Evolutionary conservation across 768 basidiomycete species (phyloP), one percentile per base, ranked within the genome.

Genomic region (Suillus subalutaceus): DNA sequence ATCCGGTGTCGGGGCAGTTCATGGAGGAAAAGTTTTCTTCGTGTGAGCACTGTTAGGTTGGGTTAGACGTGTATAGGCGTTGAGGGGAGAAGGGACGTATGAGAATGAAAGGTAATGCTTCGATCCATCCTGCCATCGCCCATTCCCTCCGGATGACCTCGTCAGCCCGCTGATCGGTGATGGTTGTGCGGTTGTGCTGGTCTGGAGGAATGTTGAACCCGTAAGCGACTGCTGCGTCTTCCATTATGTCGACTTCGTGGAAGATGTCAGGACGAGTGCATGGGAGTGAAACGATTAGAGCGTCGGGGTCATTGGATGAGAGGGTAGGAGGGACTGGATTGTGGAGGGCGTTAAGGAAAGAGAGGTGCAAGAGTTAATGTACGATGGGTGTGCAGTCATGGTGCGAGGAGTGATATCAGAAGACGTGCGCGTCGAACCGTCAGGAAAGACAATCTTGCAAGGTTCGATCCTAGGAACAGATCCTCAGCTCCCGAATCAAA

Each of bases 121-220:
- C 97, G 57, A 94, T 86, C 94, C 96, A 99, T 37, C 97, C 96
- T 0, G 96, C 93, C 74, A 93, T 84, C 3, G 96, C 94, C 88
- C 96, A 99, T 74, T 99, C 96, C 65, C 82, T 79, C 46, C 97
- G 87, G 40, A 99, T 83, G 53, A 96, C 85, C 76, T 99, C 96
- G 88, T 90, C 7, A 99, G 82, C 76, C 90, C 95, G 80, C 93
- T 96, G 70, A 97, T 89, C 2, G 90, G 88, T 65, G 95, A 82
- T 13, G 95, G 94, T 74, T 97, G 94, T 26, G 94, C 97, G 48
- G 99, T 93, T 8, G 97, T 99, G 75, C 91, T 96, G 18, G 96
- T 97, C 9, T 88, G 80, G 1, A 97, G 97, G 87, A 99, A 96
- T 97, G 82, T 99, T 98, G 84, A 95, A 99, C 2, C 97, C 97